Conservation (phyloP, 2,329 filamentous ascomycete species). For the Fusarium bulbicola region DNA sequence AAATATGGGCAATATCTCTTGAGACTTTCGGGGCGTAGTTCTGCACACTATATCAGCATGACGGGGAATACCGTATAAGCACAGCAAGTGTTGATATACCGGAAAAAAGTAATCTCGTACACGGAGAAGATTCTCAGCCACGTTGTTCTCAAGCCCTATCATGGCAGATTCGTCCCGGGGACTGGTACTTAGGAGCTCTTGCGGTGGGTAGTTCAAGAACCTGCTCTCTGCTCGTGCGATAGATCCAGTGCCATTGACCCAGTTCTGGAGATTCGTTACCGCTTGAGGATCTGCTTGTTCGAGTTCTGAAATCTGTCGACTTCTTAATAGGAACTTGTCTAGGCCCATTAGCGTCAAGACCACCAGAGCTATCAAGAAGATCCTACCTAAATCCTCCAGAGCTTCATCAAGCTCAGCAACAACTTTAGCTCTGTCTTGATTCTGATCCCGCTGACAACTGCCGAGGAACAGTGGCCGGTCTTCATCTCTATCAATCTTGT, state of each 20-base stretch:
- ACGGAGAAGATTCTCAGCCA: not conserved
- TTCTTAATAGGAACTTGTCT: not conserved
- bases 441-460: not conserved
- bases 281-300: not conserved
- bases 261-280: accelerated
- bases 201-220: not conserved
- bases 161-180: not conserved
- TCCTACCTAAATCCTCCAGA: not conserved
- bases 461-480: not conserved
- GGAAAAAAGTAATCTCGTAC: not conserved
- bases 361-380: accelerated
- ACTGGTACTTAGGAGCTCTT: not conserved
- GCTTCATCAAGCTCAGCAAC: not conserved
- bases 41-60: not conserved
- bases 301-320: not conserved
- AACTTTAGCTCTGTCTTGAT: not conserved
- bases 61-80: accelerated
- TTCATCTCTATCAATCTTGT: not conserved
- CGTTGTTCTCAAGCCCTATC: not conserved
- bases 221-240: not conserved
- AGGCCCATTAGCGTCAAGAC: accelerated
- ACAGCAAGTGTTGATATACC: accelerated
- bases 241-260: not conserved
- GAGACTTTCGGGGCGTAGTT: not conserved
- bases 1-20: not conserved